These are phyloP conservation scores for Wickerhamiella allomyrinae DNA, from an alignment of 805 yeast genomes.

Conservation along the genomic window DNA sequence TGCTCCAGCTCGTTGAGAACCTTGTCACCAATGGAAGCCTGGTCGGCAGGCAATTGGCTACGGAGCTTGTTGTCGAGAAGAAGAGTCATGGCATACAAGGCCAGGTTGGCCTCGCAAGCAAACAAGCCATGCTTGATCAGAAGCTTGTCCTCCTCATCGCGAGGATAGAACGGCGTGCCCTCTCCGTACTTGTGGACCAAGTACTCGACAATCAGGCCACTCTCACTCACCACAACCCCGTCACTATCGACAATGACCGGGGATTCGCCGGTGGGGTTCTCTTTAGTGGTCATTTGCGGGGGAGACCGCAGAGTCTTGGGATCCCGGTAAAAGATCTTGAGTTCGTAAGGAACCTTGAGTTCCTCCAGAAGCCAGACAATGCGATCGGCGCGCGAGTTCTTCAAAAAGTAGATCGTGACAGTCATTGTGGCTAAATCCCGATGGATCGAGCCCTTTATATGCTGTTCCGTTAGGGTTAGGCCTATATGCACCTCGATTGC, in stretches of 20 bases:
- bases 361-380: slow-evolving; percentile 52
- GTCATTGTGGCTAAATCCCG: neutral
- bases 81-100: slow-evolving; percentile 32
- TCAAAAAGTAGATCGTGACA: slow-evolving; percentile 25
- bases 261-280: slow-evolving; percentile 50
- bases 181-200: slow-evolving; percentile 37
- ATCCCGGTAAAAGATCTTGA: slow-evolving; percentile 38
- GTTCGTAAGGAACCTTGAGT: slow-evolving; percentile 37
- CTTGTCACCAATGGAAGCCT: slow-evolving; percentile 23
- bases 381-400: slow-evolving; percentile 46
- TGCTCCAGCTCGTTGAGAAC: slow-evolving; percentile 34
- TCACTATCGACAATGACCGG: slow-evolving; percentile 40
- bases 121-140: slow-evolving; percentile 37
- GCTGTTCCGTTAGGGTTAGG: too few species aligned
- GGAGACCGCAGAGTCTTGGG: slow-evolving; percentile 35
- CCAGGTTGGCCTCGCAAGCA: slow-evolving; percentile 46
- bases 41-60: slow-evolving; percentile 2
- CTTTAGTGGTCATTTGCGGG: slow-evolving; percentile 29
- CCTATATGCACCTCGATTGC: too few species aligned
- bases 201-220: slow-evolving; percentile 44
- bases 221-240: slow-evolving; percentile 35
- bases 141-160: slow-evolving; percentile 27
- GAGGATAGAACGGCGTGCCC: slow-evolving; percentile 26
- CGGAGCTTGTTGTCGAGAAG: slow-evolving; percentile 23
- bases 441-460: too few species aligned